phyloP scores from a whole-genome alignment of 2,329 filamentous ascomycete genomes.

The Davidsoniella virescens region DNA sequence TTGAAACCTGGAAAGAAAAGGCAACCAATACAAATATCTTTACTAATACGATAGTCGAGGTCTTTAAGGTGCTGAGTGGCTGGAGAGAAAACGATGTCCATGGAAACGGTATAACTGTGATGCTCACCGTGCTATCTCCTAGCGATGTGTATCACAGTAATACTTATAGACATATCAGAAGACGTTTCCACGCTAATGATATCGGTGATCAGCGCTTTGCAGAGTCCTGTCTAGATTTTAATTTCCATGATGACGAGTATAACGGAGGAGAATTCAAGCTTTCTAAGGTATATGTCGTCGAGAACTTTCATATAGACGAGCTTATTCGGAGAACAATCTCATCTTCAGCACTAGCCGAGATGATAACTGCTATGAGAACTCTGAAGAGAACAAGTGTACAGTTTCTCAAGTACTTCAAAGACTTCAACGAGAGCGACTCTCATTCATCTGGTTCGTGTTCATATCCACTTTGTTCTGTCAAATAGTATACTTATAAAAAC shows the following conservation, averaged over 20 bases:
- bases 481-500: too few species aligned
- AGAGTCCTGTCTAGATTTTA: conserved; percentile 48
- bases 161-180: conserved; percentile 14
- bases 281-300: conserved; percentile 26
- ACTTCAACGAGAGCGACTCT: too few species aligned
- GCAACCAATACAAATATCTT: conserved; percentile 11
- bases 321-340: conserved; percentile 14
- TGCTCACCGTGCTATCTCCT: conserved; percentile 13
- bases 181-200: conserved; percentile 14
- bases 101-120: conserved; percentile 14
- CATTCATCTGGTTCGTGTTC: neutral
- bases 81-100: conserved; percentile 14
- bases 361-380: conserved; percentile 10
- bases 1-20: conserved; percentile 14
- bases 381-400: too few species aligned
- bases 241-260: conserved; percentile 51
- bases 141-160: conserved; percentile 15
- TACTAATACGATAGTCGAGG: conserved; percentile 5
- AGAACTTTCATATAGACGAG: conserved; percentile 13
- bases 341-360: conserved; percentile 15
- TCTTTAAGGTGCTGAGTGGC: conserved; percentile 12
- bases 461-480: neutral
- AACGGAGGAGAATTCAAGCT: conserved; percentile 26
- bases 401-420: too few species aligned
- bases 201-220: conserved; percentile 16